Base-by-base conservation (phyloP, 179 eudicot species). In the Silene noctiflora region DNA sequence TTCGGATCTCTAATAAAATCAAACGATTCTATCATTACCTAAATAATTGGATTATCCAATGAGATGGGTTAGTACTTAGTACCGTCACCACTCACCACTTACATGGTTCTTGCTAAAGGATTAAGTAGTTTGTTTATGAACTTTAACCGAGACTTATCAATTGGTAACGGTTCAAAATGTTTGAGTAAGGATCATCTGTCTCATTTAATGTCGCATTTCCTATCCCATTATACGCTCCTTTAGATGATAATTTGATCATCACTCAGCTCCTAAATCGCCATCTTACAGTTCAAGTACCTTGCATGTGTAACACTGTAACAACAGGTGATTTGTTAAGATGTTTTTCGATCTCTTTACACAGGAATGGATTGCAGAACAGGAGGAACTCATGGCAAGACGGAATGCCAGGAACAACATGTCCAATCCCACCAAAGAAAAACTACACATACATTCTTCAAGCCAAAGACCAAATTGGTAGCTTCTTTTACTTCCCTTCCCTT, bases 361-460 rank as follows among this genome's bases (percentile, higher is more conserved):
- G 99, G 99, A 88, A 95, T 64, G 99, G 99, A 3, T 66, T 95
- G 61, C 98, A 93, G 75, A 86, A 95, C 31, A 83, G 99, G 77
- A 87, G 91, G 71, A 93, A 93, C 74, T 93, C 99, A 4, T 95
- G 93, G 91, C 88, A 91, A 81, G 99, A 95, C 65, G 99, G 99
- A 63, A 85, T 84, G 53, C 77, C 70, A 8, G 99, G 99, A 25
- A 95, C 98, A 12, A 95, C 79, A 42, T 95, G 99, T 66, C 98
- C 97, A 8, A 95, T 95, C 74, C 96, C 82, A 21, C 93, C 95
- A 1, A 69, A 91, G 17, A 87, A 73, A 75, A 95, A 95, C 85
- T 93, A 82, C 77, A 93, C 99, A 21, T 95, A 91, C 83, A 80
- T 83, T 31, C 89, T 95, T 25, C 96, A 95, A 82, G 92, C 95